phyloP scores from a whole-genome alignment of 352 stramenopile species.

The Globisporangium parvum region DNA sequence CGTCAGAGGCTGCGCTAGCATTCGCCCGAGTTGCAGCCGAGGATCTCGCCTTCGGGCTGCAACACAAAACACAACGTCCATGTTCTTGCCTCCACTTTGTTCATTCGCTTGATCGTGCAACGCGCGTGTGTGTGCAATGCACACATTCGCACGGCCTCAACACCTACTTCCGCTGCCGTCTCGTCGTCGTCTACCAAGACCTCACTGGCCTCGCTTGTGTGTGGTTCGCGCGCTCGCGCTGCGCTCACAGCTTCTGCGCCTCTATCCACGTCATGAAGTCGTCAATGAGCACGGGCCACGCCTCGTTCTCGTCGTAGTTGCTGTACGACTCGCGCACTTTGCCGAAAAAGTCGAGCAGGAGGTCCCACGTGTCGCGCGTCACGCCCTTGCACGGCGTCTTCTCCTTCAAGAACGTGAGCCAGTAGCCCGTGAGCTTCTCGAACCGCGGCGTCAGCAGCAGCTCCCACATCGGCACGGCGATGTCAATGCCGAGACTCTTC shows the following conservation, averaged over 20 bases:
- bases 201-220: too few relatives aligned
- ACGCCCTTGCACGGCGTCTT: conserved; percentile 76
- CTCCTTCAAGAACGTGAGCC: conserved; percentile 72
- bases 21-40: too few relatives aligned
- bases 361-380: conserved; percentile 83
- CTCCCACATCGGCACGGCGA: conserved; percentile 85
- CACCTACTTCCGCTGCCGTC: background rate
- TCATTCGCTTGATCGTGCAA: too few relatives aligned
- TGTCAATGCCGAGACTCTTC: conserved; percentile 82
- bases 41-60: too few relatives aligned
- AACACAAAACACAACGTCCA: too few relatives aligned
- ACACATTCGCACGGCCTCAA: too few relatives aligned
- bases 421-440: conserved; percentile 58
- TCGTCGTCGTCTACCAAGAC: background rate
- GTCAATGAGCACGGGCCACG: conserved; percentile 87
- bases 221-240: background rate
- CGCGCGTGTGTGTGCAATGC: too few relatives aligned
- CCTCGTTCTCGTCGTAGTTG: conserved; percentile 88
- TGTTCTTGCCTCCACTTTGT: too few relatives aligned
- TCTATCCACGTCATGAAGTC: conserved; percentile 87
- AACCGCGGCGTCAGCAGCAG: conserved; percentile 62
- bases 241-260: conserved; percentile 37
- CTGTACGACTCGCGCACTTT: conserved; percentile 75
- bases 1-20: too few relatives aligned
- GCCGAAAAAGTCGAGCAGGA: conserved; percentile 82